Evolutionary conservation across 768 basidiomycete genomes (phyloP).

Genomic region (Xanthoconium purpureum): DNA sequence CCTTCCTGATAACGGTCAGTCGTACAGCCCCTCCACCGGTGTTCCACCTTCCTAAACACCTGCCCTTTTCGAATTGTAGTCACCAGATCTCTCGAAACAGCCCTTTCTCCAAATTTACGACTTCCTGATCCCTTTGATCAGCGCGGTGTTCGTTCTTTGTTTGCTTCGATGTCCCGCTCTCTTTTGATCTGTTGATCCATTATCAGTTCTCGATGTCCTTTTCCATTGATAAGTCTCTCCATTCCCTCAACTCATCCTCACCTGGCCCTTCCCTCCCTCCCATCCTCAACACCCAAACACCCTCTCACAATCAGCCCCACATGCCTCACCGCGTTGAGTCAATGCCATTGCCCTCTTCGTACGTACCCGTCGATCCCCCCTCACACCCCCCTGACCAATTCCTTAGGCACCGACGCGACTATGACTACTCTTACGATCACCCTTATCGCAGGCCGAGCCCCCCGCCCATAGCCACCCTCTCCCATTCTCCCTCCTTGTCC

Average conservation of each 20-base stretch:
- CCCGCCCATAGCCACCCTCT: slow-evolving; percentile 47
- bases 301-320: slow-evolving; percentile 17
- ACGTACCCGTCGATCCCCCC: slow-evolving; percentile 26
- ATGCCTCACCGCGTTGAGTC: slow-evolving; percentile 56
- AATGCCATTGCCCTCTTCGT: slow-evolving; percentile 33
- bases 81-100: slow-evolving; percentile 34
- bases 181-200: slow-evolving; percentile 39
- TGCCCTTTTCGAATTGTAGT: slow-evolving; percentile 29
- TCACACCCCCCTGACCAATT: slow-evolving; percentile 31
- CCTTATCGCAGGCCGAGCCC: slow-evolving; percentile 42
- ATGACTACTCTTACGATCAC: slow-evolving; percentile 41
- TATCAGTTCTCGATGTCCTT: slow-evolving; percentile 39
- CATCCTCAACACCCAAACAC: slow-evolving; percentile 13
- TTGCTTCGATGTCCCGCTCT: slow-evolving; percentile 33
- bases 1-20: slow-evolving; percentile 32
- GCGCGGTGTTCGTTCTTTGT: slow-evolving; percentile 36
- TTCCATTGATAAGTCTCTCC: slow-evolving; percentile 37
- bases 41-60: slow-evolving; percentile 27
- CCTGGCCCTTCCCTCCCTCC: slow-evolving; percentile 15
- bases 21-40: slow-evolving; percentile 21
- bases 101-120: slow-evolving; percentile 32
- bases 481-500: slow-evolving; percentile 61
- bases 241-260: slow-evolving; percentile 22
- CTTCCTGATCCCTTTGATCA: slow-evolving; percentile 34
- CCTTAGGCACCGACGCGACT: slow-evolving; percentile 34